Conservation (phyloP, 1,284 basidiomycete genomes). For the Pascua guehoae region DNA sequence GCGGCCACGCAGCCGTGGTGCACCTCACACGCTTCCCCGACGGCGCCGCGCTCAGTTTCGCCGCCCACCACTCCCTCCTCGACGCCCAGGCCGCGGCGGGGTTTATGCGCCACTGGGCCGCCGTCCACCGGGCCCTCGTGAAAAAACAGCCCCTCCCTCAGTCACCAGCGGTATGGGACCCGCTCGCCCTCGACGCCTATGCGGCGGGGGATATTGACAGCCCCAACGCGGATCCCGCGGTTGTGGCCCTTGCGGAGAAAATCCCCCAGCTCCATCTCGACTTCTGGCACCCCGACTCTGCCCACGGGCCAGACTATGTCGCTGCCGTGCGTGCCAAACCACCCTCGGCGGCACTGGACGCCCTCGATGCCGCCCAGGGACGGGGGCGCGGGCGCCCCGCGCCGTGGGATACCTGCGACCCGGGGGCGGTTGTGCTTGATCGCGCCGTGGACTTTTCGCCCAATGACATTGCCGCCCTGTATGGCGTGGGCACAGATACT, state of each 20-base stretch:
- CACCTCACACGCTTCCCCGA: constrained; percentile 48
- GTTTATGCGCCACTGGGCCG: constrained; percentile 52
- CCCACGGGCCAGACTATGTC: constrained; percentile 8
- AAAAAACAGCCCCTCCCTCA: background rate
- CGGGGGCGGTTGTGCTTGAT: constrained; percentile 42
- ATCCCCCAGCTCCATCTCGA: constrained; percentile 51
- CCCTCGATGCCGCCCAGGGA: constrained; percentile 11
- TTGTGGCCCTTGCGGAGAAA: constrained; percentile 28
- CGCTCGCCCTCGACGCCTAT: constrained; percentile 42
- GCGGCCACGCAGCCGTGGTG: constrained; percentile 30
- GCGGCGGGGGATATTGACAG: constrained; percentile 18
- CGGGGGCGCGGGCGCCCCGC: constrained; percentile 35
- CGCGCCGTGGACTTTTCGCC: constrained; percentile 47
- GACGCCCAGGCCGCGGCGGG: constrained; percentile 49
- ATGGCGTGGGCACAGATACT: too few relatives aligned
- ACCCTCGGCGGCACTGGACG: constrained; percentile 25
- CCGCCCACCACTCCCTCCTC: constrained; percentile 49
- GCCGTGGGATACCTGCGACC: constrained; percentile 52
- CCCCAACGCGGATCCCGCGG: constrained; percentile 32
- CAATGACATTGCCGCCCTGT: constrained; percentile 41
- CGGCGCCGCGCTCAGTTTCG: constrained; percentile 37
- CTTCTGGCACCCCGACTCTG: constrained; percentile 12
- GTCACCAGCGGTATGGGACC: constrained; percentile 44
- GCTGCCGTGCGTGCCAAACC: constrained; percentile 12
- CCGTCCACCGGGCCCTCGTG: constrained; percentile 28